Base-by-base conservation (phyloP, 2,329 filamentous ascomycete species). In the Tympanopsis confertula region DNA sequence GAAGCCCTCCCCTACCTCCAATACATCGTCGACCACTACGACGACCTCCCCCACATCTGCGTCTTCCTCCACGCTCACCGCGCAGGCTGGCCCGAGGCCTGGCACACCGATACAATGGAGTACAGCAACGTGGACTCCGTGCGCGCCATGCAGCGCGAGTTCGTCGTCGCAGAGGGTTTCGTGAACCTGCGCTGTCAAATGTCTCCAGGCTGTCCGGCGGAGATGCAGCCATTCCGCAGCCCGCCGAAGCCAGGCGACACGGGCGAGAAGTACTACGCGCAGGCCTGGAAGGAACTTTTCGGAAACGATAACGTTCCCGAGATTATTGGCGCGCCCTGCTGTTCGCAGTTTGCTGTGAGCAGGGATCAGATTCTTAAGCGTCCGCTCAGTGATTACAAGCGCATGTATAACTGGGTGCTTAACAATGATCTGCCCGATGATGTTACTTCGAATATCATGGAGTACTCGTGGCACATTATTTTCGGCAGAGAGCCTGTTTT, bases 391-490 rank as follows among this genome's bases (percentile, higher is more conserved):
- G 71, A 74, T 41, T 82, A 81, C 44, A 48, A 70, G 13, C 63
- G 62, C 28, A 72, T 69, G 49, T 62, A 74, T 4, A 56, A 75
- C 35, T 82, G 77, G 78, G 44, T 81, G 29, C 48, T 77, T n/a
- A 59, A 64, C 7, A 75, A 74, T 2, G 54, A 65, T 4, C 51
- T 74, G 37, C 61, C 61, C 4, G 73, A 79, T 48, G 63, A 64
- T 14, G 53, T 69, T 19, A 74, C 68, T 19, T 77, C 76, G 2
- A 60, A 76, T 17, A 65, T 80, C 2, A 66, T 79, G 50, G 77
- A 82, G 49, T 81, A 78, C 46, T 54, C 76, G 14, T 82, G 77
- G 77, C 78, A 82, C 51, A 65, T 74, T 52, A 62, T 67, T 52
- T 71, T 62, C 17, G 30, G 30, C 7, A 10, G 17, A 15, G 10